These are phyloP conservation scores for Gracilaria domingensis DNA, from an alignment of 23 red algal species.

Conservation along the genomic window DNA sequence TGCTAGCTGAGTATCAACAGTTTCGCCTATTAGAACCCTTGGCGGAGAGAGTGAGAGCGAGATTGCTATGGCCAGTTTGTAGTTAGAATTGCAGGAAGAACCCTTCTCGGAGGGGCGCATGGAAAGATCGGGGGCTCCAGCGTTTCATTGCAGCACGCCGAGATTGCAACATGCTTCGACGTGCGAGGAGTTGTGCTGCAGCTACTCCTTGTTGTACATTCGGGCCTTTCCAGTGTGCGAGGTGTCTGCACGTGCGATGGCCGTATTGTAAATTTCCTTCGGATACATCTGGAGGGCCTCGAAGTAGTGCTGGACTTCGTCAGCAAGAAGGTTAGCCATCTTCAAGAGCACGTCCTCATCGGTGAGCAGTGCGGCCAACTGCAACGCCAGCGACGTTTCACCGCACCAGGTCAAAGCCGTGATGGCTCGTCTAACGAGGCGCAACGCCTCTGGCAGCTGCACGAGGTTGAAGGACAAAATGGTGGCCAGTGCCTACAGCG, in stretches of 20 bases:
- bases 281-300: no score
- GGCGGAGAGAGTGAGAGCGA: slow-evolving; percentile 75
- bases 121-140: slow-evolving; percentile 57
- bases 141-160: slow-evolving; percentile 74
- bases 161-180: slow-evolving; percentile 81
- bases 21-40: slow-evolving; percentile 53
- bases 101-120: slow-evolving; percentile 73
- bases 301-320: slow-evolving; percentile 56
- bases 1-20: slow-evolving; percentile 1
- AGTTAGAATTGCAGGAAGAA: slow-evolving; percentile 68
- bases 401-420: not conserved
- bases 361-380: slow-evolving; percentile 76
- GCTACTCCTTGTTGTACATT: slow-evolving; percentile 50
- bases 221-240: slow-evolving; percentile 42
- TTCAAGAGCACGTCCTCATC: slow-evolving; percentile 83
- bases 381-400: not conserved
- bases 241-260: slow-evolving; percentile 62
- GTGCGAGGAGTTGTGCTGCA: slow-evolving; percentile 45
- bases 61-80: slow-evolving; percentile 75
- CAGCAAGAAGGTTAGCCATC: slow-evolving; percentile 62
- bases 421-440: slow-evolving; percentile 36
- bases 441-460: slow-evolving; percentile 59
- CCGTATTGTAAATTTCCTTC: no score
- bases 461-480: slow-evolving; percentile 48
- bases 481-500: slow-evolving; percentile 31